Base-by-base conservation (phyloP, 345 rosid species). In the Dipteronia dyeriana region DNA sequence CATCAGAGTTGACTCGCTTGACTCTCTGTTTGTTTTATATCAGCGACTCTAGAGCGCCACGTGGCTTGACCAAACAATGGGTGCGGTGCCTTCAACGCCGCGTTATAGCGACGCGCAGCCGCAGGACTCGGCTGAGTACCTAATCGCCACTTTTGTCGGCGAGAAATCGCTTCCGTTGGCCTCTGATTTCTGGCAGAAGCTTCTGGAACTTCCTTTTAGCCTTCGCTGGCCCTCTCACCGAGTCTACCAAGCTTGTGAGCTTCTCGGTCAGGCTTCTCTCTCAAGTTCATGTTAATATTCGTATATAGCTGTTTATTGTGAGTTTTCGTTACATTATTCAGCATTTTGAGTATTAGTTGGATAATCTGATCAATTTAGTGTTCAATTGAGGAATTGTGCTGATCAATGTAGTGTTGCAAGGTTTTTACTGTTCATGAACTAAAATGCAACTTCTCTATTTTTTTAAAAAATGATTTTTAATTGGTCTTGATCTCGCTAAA, bases 161-260 rank as follows among this genome's bases (percentile, higher is more conserved):
- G 97, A 91, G 85, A 92, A 94, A 82, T 90, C 97, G 68, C 89
- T 94, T 75, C 97, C 98, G 0, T 77, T 96, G 70, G 84, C 83
- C 39, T 96, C 98, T 23, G 97, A 96, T 86, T 91, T 91, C 88
- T 96, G 99, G 99, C 90, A 89, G 83, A 94, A 92, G 80, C 97
- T 96, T 11, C 89, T 96, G 20, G 92, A 90, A 82, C 92, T 96
- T 75, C 99, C 97, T 47, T 81, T 82, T 82, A 87, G 86, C 77
- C 90, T 91, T 53, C 90, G 79, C 39, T 96, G 98, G 97, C 89
- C 92, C 5, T 67, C 81, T 61, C 82, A 86, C 68, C 95, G 93
- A 1, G 91, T 92, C 73, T 80, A 54, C 31, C 89, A 91, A 62
- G 99, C 98, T 63, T 91, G 91, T 79, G 81, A 86, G 82, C 86